Base-by-base conservation (phyloP, 345 rosid genomes). In the Raphanus sativus region DNA sequence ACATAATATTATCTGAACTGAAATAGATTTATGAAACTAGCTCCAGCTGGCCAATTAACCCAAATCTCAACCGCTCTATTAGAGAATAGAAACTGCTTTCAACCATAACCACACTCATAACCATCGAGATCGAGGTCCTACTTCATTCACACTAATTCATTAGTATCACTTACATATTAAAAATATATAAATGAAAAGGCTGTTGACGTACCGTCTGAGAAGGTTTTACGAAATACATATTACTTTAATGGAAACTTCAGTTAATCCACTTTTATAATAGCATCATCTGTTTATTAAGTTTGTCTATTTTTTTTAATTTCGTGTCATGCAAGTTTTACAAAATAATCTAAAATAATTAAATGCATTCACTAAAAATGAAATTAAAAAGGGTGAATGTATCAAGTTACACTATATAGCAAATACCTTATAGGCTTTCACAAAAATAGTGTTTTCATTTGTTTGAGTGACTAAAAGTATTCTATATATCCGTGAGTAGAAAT, bases 41-140 rank as follows among this genome's bases (percentile, higher is more conserved):
- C 25, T 75, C 48, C 54, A 30, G 59, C 73, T 30, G 24, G 16
- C 67, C 73, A 40, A n/a, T 45, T 45, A 45, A 66, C 54, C 25
- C 16, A 30, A 59, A 30, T 30, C 60, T 45, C 62, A 34, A 6
- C 64, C 54, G 24, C 13, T 62, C 16, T 11, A 29, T 7, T 2
- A 50, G 63, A 38, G 45, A 34, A 6, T 33, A 33, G 36, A 36
- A 9, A 9, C 64, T 48, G 40, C 24, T 69, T 50, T 60, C 69
- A 76, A 76, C 75, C 75, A 76, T 69, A 76, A 76, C 21, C 69
- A 76, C 80, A 62, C 80, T 76, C 68, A 69, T 33, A 25, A 42
- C n/a, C 70, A 50, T 69, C 40, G 11, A 69, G 69, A 50, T 69
- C 40, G 7, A 69, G 69, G 75, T 76, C 80, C 74, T 50, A 69